Conservation (phyloP, 2,329 filamentous ascomycete species). For the Trichophyton rubrum region DNA sequence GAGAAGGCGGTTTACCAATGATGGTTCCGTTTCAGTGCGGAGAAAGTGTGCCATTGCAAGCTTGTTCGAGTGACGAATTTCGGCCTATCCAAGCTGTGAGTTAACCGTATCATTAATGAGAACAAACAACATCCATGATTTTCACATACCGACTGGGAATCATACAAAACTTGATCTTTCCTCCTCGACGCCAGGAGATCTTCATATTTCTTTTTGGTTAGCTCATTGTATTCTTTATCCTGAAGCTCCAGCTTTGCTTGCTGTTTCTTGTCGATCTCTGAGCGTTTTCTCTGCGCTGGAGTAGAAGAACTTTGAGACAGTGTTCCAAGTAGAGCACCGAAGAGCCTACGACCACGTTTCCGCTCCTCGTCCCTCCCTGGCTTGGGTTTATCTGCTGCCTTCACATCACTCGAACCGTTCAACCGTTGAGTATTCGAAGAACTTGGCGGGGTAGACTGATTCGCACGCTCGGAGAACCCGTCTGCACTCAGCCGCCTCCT, state of each 20-base stretch:
- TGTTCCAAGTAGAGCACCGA: slow-evolving; percentile 67
- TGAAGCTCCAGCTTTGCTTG: slow-evolving; percentile 63
- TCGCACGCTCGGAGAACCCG: slow-evolving; percentile 16
- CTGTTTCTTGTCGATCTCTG: slow-evolving; percentile 72
- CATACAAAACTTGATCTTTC: slow-evolving; percentile 60
- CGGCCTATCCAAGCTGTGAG: slow-evolving; percentile 47
- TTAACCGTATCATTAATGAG: slow-evolving; percentile 13
- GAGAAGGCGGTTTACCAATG: slow-evolving; percentile 48
- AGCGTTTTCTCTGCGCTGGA: slow-evolving; percentile 54
- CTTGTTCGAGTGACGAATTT: slow-evolving; percentile 58
- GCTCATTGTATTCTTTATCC: slow-evolving; percentile 56
- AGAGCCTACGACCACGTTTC: slow-evolving; percentile 71
- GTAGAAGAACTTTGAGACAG: slow-evolving; percentile 59
- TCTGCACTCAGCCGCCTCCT: slow-evolving; percentile 38
- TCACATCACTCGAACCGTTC: slow-evolving; percentile 5
- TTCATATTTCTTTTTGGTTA: slow-evolving; percentile 52
- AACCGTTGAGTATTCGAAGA: neutral
- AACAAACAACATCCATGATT: neutral
- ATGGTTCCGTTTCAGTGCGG: slow-evolving; percentile 57
- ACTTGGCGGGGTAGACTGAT: slow-evolving; percentile 16
- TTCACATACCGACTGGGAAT: slow-evolving; percentile 59
- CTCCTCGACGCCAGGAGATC: slow-evolving; percentile 49
- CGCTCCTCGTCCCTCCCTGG: slow-evolving; percentile 56
- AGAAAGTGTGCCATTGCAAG: slow-evolving; percentile 60
- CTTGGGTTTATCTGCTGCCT: slow-evolving; percentile 12